Base-by-base conservation (phyloP, 2,329 filamentous ascomycete species). In the Ceratocystis eucalypticola region DNA sequence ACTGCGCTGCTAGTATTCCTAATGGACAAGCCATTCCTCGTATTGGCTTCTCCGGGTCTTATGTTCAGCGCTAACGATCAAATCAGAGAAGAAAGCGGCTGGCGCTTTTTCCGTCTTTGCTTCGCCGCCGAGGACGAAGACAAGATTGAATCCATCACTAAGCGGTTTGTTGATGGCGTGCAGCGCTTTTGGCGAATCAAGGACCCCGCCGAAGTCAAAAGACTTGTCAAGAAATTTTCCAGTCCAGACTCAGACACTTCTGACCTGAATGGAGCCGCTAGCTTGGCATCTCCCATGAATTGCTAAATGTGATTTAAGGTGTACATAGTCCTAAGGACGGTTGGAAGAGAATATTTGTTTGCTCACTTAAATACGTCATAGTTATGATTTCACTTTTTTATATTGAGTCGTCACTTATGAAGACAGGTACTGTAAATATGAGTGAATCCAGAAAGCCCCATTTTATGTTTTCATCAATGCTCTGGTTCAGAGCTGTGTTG, bases 101-200 rank as follows among this genome's bases (percentile, higher is more conserved):
- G 87, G 84, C 82, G 82, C 70, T 93, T 87, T 73, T 85, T 86
- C 74, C 79, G 92, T 15, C 73, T 96, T 45, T 96, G 90, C 76
- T 96, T 96, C 76, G 91, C 90, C 0, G 90, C 91, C 1, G 87
- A 91, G 75, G 79, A 83, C n/a, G 87, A 87, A 65, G 85, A 87
- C 48, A 83, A 88, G 50, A 78, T 96, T 4, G 81, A 80, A 28
- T 75, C 76, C 4, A 84, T 85, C 69, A 85, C 83, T 5, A 76
- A 82, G 72, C 76, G 87, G 30, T 85, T 95, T 71, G 84, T 83
- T 0, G 80, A 84, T 44, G 91, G 87, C 0, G 81, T 90, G 22
- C 81, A 84, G 68, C 81, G 79, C 28, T 96, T 96, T 74, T 96
- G 89, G 86, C 80, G 81, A 69, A 85, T 94, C 71, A 89, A 86